Base-by-base conservation (phyloP, 2,329 filamentous ascomycete species). In the Hypoxylon sp. region DNA sequence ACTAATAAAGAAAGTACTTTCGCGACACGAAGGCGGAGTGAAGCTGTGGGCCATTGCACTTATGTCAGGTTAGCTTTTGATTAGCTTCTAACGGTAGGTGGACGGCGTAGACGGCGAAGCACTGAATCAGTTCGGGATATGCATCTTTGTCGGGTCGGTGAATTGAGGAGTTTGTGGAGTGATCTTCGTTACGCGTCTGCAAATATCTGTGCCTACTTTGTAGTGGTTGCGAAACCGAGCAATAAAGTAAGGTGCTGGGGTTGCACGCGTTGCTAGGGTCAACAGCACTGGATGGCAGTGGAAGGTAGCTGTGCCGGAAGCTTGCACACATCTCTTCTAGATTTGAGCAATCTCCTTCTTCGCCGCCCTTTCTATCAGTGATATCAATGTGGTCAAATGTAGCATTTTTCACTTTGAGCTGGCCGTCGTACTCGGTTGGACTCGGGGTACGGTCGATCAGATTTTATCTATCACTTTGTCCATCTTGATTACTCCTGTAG, bases 221-320 rank as follows among this genome's bases (percentile, higher is more conserved):
- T 52, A 52, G 24, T 22, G 31, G 59, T 26, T 44, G 48, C 53
- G 52, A 63, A 65, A 58, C 14, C 17, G 56, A 65, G 48, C 48
- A 64, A 62, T 59, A 65, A 55, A 56, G 47, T 59, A 67, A 60
- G 68, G 55, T 39, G 46, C 51, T 54, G 59, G 65, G 60, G 61
- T 70, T 37, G 50, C 55, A 58, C 47, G 48, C 37, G 37, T 47
- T 54, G 58, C 53, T 59, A 57, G 53, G 57, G 33, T 63, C 29
- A 44, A 64, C 26, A 17, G 52, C 31, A 55, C 19, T 51, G 54
- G 35, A 50, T 51, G 54, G 31, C 42, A 47, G 37, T 52, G 31
- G 58, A 61, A 60, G 29, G 48, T 58, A 63, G 53, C 52, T 61
- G 14, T 51, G 46, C 52, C 33, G 64, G 22, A 54, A n/a, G 26